Base-by-base conservation (phyloP, 257 asterid genomes). In the Solanum rostratum region DNA sequence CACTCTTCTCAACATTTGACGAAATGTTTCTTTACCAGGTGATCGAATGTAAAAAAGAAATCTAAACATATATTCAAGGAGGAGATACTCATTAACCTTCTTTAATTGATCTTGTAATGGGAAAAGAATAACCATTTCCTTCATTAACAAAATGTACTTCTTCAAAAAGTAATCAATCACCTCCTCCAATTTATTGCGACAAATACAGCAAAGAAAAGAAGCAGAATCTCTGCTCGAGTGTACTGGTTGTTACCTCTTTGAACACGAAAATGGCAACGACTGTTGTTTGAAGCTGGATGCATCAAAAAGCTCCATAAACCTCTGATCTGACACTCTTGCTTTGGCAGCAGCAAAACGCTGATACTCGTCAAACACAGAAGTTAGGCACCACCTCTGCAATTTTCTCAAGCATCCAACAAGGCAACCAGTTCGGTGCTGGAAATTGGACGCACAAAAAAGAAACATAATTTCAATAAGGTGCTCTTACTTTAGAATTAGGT, bases 351-450 rank as follows among this genome's bases (percentile, higher is more conserved):
- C 98, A 86, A 89, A 95, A 27, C 98, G 89, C 63, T 93, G 98
- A 93, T 95, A 94, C 90, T 95, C 98, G 16, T 94, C 98, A 68
- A 95, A 93, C 29, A 95, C 95, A 6, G 98, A 93, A 78, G 96
- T 89, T 53, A 93, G 87, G 84, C 98, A 94, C 98, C 98, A 95
- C 87, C 88, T 88, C 88, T 94, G 98, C 57, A 90, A 45, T 81
- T 95, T 95, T 83, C 98, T 93, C 90, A 95, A 81, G 91, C 98
- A 95, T 83, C 98, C 98, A 65, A 95, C 95, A 1, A 95, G 92
- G 84, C 98, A 94, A 69, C 98, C 98, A 13, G 98, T 94, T 80
- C 98, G 97, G 80, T 95, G 98, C 98, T 94, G 93, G 85, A 87
- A 53, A 37, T 81, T 16, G 41, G 78, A 85, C 85, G 79, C 57